A percentile compares a stretch with the other conserved stretches of the same genome.
Conservation (phyloP, 2,329 filamentous ascomycete genomes). For the Neonectria hederae region DNA sequence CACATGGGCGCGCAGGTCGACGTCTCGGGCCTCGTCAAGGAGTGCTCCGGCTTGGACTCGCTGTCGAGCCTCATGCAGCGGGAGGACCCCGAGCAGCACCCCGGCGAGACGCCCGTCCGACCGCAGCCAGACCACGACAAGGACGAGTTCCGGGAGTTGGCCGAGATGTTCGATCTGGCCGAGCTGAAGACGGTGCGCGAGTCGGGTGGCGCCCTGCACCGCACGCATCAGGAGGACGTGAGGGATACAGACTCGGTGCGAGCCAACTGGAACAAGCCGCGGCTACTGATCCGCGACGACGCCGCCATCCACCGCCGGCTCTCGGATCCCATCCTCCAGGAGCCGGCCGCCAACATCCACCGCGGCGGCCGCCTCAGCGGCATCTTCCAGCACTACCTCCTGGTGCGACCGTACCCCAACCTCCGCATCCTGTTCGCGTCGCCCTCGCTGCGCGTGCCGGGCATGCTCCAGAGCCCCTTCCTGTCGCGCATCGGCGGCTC, state of each 20-base stretch:
- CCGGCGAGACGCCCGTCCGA: slow-evolving; percentile 22
- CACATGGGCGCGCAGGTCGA: slow-evolving; percentile 78
- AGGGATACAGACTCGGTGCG: slow-evolving; percentile 52
- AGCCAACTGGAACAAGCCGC: slow-evolving; percentile 52
- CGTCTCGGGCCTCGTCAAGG: slow-evolving; percentile 73
- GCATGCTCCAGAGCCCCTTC: slow-evolving; percentile 70
- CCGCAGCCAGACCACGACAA: slow-evolving; percentile 37
- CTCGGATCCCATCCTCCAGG: slow-evolving; percentile 35
- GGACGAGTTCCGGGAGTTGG: slow-evolving; percentile 72
- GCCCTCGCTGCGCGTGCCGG: slow-evolving; percentile 72
- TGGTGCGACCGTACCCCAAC: slow-evolving; percentile 72
- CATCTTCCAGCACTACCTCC: slow-evolving; percentile 66
- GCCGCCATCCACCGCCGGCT: slow-evolving; percentile 29
- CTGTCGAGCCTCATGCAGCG: slow-evolving; percentile 57
- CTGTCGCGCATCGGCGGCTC: slow-evolving; percentile 64
- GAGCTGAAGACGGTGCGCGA: slow-evolving; percentile 73
- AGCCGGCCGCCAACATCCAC: slow-evolving; percentile 15
- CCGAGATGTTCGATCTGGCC: slow-evolving; percentile 73
- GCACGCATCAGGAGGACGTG: slow-evolving; percentile 43
- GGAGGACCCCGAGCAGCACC: slow-evolving; percentile 41
- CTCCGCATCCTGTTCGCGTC: slow-evolving; percentile 75
- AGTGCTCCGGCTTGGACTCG: slow-evolving; percentile 71
- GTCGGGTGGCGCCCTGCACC: slow-evolving; percentile 71
- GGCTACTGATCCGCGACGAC: slow-evolving; percentile 53
- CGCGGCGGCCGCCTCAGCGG: slow-evolving; percentile 42